Base-by-base conservation (phyloP, 768 basidiomycete species). In the Boletus sp. region DNA sequence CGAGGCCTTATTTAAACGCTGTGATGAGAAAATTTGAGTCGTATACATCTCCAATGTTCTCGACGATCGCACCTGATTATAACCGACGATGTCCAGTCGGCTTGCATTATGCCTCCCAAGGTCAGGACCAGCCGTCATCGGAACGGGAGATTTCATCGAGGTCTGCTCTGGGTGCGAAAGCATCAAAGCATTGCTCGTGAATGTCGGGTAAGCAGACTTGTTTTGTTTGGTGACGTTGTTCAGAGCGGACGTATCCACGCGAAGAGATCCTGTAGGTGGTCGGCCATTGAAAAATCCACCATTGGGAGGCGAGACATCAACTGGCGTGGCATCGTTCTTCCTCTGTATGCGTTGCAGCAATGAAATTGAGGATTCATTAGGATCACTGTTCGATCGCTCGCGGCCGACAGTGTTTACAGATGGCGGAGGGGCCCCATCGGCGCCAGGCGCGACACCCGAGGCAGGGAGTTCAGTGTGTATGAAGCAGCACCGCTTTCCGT, bases 401-500 rank as follows among this genome's bases (percentile, higher is more conserved):
- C 81, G 80, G 49, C 83, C 84, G 12, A 79, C 80, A 67, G 83
- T 80, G 36, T 76, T 67, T 18, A 62, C 64, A 54, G 80, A 77
- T 48, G 83, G 80, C 35, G 82, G 84, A 37, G 84, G 77, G 29
- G 78, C 73, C 29, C 78, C 78, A 35, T 78, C 80, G 36, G 81
- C 77, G 47, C 81, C 81, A 54, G 82, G 81, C 45, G 82, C 75
- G 18, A 78, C 76, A 29, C 83, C 86, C n/a, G 82, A 77, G 45
- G 79, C 77, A 17, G 91, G 89, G 45, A 92, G 78, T 66, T 90
- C 91, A 2, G 92, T 94, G 67, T 94, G 92, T 65, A 94, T 94
- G 80, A 94, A 94, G 76, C 92, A 94, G 73, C 92, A 94, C 55
- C 92, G 77, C 73, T 93, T 93, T 52, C 93, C 92, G 62, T 94